phyloP scores from a whole-genome alignment of 2,329 filamentous ascomycete genomes.

The Thermomyces lanuginosus region DNA sequence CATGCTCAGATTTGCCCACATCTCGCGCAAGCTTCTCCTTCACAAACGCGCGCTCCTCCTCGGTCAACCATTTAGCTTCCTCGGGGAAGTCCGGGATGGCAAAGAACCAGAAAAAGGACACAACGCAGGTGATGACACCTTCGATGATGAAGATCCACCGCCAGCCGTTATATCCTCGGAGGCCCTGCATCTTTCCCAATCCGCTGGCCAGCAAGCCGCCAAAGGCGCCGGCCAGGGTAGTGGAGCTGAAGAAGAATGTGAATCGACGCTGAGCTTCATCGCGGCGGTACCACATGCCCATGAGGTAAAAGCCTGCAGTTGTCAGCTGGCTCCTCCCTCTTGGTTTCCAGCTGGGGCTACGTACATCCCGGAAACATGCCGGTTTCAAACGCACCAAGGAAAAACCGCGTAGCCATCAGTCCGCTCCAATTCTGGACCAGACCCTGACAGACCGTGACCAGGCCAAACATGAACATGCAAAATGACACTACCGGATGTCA shows the following conservation, averaged over 20 bases:
- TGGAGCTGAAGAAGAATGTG: constrained; percentile 77
- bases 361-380: constrained; percentile 54
- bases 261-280: constrained; percentile 80
- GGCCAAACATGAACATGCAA: constrained; percentile 74
- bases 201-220: constrained; percentile 45
- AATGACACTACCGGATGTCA: constrained; percentile 40
- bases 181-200: constrained; percentile 41
- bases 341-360: constrained; percentile 9
- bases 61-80: constrained; percentile 53
- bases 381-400: constrained; percentile 61
- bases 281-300: constrained; percentile 72
- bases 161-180: constrained; percentile 41
- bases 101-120: constrained; percentile 46
- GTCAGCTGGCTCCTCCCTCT: neutral
- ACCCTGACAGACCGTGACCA: constrained; percentile 60
- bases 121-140: constrained; percentile 45
- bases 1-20: constrained; percentile 49
- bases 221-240: constrained; percentile 45
- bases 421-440: constrained; percentile 62
- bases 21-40: constrained; percentile 51
- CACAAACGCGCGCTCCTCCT: constrained; percentile 53
- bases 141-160: constrained; percentile 43
- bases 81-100: constrained; percentile 59
- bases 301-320: constrained; percentile 39
- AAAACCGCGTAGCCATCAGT: constrained; percentile 65